Base-by-base conservation (phyloP, 352 stramenopile species). In the Pythium diclinum region DNA sequence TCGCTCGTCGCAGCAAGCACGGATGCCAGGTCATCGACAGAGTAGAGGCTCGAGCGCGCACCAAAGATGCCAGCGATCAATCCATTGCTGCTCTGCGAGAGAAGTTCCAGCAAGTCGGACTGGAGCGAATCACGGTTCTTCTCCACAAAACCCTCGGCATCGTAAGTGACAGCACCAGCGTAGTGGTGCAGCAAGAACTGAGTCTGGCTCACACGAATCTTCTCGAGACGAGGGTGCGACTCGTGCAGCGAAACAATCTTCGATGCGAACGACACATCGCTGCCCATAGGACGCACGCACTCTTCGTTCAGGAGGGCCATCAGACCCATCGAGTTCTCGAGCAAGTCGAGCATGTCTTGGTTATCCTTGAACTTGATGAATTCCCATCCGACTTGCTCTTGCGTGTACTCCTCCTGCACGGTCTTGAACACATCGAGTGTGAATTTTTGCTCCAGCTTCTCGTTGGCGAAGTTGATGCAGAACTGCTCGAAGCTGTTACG, bases 381-480 rank as follows among this genome's bases (percentile, higher is more conserved):
- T 53, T 89, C 76, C 87, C 87, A 95, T 1, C 73, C 74, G 11
- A 95, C 73, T 36, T 80, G 74, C 52, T 95, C 87, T 63, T 76
- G 73, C 32, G 75, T 65, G 63, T 95, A 95, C 63, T 95, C 87
- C 49, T 92, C 83, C 66, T 95, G 85, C 0, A 95, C 87, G 1
- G 81, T 94, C 70, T 92, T 91, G 69, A 94, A 95, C 6, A 94
- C 84, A 51, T 95, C 87, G 40, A 86, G 63, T 3, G 85, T 95
- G 63, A 96, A 96, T 62, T 95, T 95, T 56, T 97, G 87, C 68
- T 98, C 92, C 25, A 98, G 76, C 68, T 97, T 97, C 67, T 98
- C 94, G 66, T 98, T 98, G 30, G 88, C 92, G 71, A 94, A 98
- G 75, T 98, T 98, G 71, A 98, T 98, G 73, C 93, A 98, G 54